Evolutionary conservation across 2,329 filamentous ascomycete species (phyloP), one percentile per base, ranked within the genome.

Genomic region (Fusarium brachygibbosum): DNA sequence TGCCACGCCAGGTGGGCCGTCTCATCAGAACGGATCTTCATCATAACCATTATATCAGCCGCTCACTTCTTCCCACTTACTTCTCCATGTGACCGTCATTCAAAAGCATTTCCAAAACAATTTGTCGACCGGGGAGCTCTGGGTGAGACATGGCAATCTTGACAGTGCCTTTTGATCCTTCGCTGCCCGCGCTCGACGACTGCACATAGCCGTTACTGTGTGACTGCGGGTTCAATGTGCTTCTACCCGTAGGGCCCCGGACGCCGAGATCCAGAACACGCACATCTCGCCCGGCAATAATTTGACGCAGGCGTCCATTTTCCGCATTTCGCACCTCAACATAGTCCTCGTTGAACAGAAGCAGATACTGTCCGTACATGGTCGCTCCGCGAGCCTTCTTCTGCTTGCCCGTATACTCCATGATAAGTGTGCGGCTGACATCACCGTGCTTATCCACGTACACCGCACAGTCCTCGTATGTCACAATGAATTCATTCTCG

Each of bases 401-500:
- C 77, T 88, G 86, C 75, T 91, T 95, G 71, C 96, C 96, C n/a
- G 97, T 96, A 79, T 98, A 99, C 77, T 98, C 94, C 94, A 99
- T 97, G 75, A 98, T 94, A 61, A 98, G 93, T 29, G 91, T 93
- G 45, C 97, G 91, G 38, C 90, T 95, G 29, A 99, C 93, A 66
- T 99, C 96, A 70, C 96, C 96, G 79, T 98, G 94, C 81, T 98
- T 98, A 83, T 99, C 97, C 76, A 98, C 92, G 76, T 98, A 99
- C 11, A 99, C 94, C 19, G 94, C 96, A 74, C 95, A 98, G 79
- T 98, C 94, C 79, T 97, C 93, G 79, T 98, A 99, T 37, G 92
- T 93, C 49, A 98, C 89, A 28, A 99, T 84, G 80, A 98, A 99
- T 78, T 97, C 96, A 58, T 92, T 91, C 62, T 97, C 93, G 70